A percentile compares a stretch with the other conserved stretches of the same genome.
Conservation (phyloP, 2,329 filamentous ascomycete genomes). For the Penicillium sp. region DNA sequence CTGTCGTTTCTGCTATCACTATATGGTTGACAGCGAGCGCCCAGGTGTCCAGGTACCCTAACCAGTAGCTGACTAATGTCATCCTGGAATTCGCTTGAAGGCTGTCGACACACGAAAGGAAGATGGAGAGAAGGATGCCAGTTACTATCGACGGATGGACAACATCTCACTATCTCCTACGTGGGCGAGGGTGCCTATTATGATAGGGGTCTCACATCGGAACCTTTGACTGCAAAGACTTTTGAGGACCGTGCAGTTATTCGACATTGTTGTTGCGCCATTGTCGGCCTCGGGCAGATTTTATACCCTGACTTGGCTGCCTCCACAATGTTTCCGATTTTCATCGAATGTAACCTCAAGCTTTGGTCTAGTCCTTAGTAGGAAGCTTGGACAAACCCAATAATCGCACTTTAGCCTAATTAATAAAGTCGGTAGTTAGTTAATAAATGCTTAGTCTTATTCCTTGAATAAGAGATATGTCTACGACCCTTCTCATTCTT, state of each 20-base stretch:
- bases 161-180: not conserved
- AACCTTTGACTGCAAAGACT: too few relatives aligned
- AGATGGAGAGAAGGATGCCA: constrained; percentile 1
- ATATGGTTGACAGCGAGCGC: not conserved
- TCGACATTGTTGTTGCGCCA: too few relatives aligned
- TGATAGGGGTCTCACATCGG: too few relatives aligned
- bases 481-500: not conserved
- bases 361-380: not conserved
- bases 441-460: not conserved
- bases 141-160: constrained; percentile 2
- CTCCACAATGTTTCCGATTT: not conserved
- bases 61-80: not conserved
- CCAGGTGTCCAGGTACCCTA: too few relatives aligned
- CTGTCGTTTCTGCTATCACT: not conserved
- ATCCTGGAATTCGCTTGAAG: not conserved
- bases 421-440: too few relatives aligned
- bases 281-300: too few relatives aligned
- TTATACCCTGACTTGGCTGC: not conserved
- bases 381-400: not conserved
- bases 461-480: not conserved
- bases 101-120: constrained; percentile 2
- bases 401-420: not conserved
- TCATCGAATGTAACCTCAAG: not conserved
- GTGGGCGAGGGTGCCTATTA: too few relatives aligned
- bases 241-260: too few relatives aligned